Evolutionary conservation across 805 yeast genomes (phyloP).

Genomic region (Starmera caribaea): DNA sequence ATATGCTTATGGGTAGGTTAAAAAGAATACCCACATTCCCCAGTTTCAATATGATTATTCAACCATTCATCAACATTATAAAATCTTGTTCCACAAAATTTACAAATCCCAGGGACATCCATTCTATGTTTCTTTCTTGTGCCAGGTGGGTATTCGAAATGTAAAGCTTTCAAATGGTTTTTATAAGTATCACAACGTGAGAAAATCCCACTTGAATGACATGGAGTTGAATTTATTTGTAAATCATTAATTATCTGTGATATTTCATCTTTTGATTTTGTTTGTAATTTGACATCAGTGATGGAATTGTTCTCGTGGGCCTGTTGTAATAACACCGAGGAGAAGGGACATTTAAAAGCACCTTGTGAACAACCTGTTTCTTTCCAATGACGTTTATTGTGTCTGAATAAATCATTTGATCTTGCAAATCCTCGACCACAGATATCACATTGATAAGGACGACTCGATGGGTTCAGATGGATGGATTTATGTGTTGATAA

Average conservation of each 20-base stretch:
- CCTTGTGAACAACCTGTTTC: conserved; percentile 58
- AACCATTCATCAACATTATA: conserved; percentile 75
- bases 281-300: too few species aligned
- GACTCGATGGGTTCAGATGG: conserved; percentile 57
- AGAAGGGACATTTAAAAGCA: conserved; percentile 76
- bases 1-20: too few species aligned
- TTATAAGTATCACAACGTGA: conserved; percentile 88
- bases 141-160: conserved; percentile 81
- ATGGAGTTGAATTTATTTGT: conserved; percentile 18
- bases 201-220: conserved; percentile 81
- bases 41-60: conserved; percentile 52
- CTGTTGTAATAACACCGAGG: conserved; percentile 10
- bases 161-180: conserved; percentile 83
- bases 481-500: conserved; percentile 78
- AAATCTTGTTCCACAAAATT: conserved; percentile 62
- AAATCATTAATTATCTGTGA: too few species aligned
- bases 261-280: too few species aligned
- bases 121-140: conserved; percentile 70
- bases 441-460: conserved; percentile 71
- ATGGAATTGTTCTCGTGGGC: neutral
- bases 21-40: conserved; percentile 12
- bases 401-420: conserved; percentile 79
- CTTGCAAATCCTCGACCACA: conserved; percentile 84
- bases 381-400: conserved; percentile 77
- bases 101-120: conserved; percentile 64